A percentile compares a stretch with the other conserved stretches of the same genome.
These are phyloP conservation scores for Hericium coralloides DNA, from an alignment of 768 basidiomycete species.

Conservation along the genomic window DNA sequence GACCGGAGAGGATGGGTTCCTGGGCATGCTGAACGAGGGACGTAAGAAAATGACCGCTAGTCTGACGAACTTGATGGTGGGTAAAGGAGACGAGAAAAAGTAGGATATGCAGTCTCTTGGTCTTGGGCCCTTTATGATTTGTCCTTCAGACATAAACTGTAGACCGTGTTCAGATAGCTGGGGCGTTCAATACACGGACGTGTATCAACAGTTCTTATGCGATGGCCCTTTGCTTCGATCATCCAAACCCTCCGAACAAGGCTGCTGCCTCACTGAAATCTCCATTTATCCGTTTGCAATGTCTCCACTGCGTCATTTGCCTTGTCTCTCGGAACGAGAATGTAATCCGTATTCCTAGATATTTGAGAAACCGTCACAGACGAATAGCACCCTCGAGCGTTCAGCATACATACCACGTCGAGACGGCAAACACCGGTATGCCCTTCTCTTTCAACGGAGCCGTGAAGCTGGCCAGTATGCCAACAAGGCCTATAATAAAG, in stretches of 20 bases:
- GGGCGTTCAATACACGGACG: too few relatives aligned
- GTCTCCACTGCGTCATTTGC: not conserved
- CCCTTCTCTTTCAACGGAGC: not conserved
- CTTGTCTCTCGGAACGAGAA: not conserved
- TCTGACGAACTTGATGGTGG: conserved; percentile 26
- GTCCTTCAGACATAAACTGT: too few relatives aligned
- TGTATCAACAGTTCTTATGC: too few relatives aligned
- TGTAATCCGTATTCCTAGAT: conserved; percentile 4
- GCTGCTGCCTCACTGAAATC: not conserved
- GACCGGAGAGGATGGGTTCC: conserved; percentile 31
- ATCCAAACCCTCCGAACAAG: too few relatives aligned
- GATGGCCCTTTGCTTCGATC: too few relatives aligned
- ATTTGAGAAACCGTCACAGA: not conserved
- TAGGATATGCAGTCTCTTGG: not conserved
- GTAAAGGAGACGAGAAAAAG: conserved; percentile 13
- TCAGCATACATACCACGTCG: not conserved
- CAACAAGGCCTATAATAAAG: not conserved
- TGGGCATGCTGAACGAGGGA: conserved; percentile 35
- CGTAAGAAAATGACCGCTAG: conserved; percentile 34
- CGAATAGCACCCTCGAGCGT: not conserved
- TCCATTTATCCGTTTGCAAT: not conserved
- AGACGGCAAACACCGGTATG: not conserved
- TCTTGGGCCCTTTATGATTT: too few relatives aligned
- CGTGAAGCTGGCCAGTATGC: not conserved
- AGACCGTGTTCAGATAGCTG: too few relatives aligned